Percentiles rank a stretch among this genome's conserved stretches.
These are phyloP conservation scores for Lasiosphaeris hirsuta DNA, from an alignment of 495 filamentous ascomycete genomes.

Conservation along the genomic window DNA sequence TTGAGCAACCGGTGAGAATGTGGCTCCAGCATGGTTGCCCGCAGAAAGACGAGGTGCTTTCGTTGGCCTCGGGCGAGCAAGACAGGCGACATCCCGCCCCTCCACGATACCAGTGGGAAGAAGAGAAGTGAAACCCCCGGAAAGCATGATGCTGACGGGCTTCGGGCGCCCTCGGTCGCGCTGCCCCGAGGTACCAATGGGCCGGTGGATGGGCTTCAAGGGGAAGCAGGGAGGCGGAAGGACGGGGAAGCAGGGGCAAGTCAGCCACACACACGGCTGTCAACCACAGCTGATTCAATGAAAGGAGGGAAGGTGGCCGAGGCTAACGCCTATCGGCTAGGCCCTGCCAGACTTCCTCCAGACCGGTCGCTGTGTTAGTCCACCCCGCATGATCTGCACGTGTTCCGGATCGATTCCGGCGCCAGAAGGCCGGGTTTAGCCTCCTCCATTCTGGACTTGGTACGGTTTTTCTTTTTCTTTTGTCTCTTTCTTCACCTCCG, in stretches of 20 bases:
- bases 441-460: not conserved
- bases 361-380: conserved; percentile 11
- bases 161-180: not conserved
- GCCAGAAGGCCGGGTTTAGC: conserved; percentile 10
- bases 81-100: not conserved
- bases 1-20: too few species aligned
- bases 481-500: not conserved
- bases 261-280: conserved; percentile 5
- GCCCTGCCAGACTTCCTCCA: not conserved
- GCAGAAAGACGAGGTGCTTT: not conserved
- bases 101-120: not conserved
- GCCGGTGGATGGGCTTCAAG: not conserved
- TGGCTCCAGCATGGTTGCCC: not conserved
- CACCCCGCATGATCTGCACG: conserved; percentile 25
- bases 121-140: not conserved
- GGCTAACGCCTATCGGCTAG: not conserved
- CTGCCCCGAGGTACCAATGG: not conserved
- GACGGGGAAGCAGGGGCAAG: not conserved
- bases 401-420: conserved; percentile 21
- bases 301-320: conserved; percentile 1
- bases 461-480: not conserved
- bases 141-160: not conserved
- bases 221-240: not conserved
- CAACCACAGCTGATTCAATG: not conserved
- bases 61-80: not conserved